phyloP scores from a whole-genome alignment of 2,329 filamentous ascomycete species.

The Madurella mycetomatis region DNA sequence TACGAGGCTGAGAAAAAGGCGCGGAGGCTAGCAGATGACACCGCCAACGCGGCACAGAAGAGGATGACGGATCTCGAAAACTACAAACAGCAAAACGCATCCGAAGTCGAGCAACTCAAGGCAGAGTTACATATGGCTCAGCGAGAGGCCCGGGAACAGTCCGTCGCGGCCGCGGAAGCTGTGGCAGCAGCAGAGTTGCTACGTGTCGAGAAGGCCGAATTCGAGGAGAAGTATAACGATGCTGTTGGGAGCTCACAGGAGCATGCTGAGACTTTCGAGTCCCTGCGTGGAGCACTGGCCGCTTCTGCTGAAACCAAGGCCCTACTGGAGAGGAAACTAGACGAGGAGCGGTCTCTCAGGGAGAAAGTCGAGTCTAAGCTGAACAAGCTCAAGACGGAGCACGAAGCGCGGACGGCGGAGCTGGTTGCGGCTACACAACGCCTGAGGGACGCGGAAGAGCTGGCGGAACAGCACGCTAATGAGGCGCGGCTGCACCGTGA shows the following conservation, averaged over 20 bases:
- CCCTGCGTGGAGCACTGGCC: slow-evolving; percentile 71
- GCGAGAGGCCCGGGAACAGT: slow-evolving; percentile 73
- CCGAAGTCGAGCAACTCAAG: slow-evolving; percentile 80
- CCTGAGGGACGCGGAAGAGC: slow-evolving; percentile 78
- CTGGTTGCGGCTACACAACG: slow-evolving; percentile 69
- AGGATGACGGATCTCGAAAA: slow-evolving; percentile 79
- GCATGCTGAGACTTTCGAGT: slow-evolving; percentile 65
- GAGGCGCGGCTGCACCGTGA: slow-evolving; percentile 83
- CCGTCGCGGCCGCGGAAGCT: slow-evolving; percentile 72
- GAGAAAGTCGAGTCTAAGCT: slow-evolving; percentile 75
- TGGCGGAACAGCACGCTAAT: slow-evolving; percentile 79
- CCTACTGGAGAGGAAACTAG: slow-evolving; percentile 73
- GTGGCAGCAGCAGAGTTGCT: slow-evolving; percentile 69
- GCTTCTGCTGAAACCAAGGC: slow-evolving; percentile 74
- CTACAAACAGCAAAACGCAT: slow-evolving; percentile 76
- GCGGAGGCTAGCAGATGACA: slow-evolving; percentile 83
- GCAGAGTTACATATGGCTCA: slow-evolving; percentile 79
- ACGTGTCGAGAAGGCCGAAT: slow-evolving; percentile 79
- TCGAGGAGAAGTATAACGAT: slow-evolving; percentile 65
- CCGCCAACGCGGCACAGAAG: slow-evolving; percentile 73
- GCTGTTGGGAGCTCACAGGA: slow-evolving; percentile 63
- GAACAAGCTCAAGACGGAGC: slow-evolving; percentile 70
- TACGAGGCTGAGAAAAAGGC: slow-evolving; percentile 76
- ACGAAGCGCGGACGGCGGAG: slow-evolving; percentile 75
- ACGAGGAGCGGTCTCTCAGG: slow-evolving; percentile 73